A percentile compares a stretch with the other conserved stretches of the same genome.
These are phyloP conservation scores for Heritiera fomes DNA, from an alignment of 345 rosid genomes.

Conservation along the genomic window DNA sequence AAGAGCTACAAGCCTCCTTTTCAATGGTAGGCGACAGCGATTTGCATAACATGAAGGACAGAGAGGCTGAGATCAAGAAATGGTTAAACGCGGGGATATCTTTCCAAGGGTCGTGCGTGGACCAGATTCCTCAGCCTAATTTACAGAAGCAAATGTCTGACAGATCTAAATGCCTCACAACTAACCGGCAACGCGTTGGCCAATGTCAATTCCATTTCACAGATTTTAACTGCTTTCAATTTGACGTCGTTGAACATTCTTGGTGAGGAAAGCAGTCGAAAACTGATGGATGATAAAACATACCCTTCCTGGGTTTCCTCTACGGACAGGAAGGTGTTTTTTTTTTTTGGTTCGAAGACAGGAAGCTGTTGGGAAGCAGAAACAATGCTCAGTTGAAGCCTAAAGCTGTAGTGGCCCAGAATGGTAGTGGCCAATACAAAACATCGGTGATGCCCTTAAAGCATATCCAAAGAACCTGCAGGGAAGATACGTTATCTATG, in stretches of 20 bases:
- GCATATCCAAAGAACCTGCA: conserved; percentile 27
- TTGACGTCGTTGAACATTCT: background rate
- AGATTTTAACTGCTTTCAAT: conserved; percentile 32
- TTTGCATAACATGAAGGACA: conserved; percentile 28
- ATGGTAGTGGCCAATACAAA: conserved; percentile 50
- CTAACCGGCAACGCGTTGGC: conserved; percentile 53
- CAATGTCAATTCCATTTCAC: conserved; percentile 35
- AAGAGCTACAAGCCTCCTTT: conserved; percentile 44
- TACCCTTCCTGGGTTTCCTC: conserved; percentile 43
- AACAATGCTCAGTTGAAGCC: conserved; percentile 28
- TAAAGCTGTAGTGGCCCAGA: conserved; percentile 48
- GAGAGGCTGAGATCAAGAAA: conserved; percentile 37
- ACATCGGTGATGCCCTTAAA: conserved; percentile 38
- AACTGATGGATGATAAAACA: background rate
- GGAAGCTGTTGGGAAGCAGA: conserved; percentile 34
- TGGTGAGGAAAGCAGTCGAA: conserved; percentile 20
- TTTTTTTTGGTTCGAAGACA: conserved; percentile 16
- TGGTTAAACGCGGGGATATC: conserved; percentile 54
- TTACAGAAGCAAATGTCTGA: conserved; percentile 18
- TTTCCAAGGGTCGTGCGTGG: conserved; percentile 43
- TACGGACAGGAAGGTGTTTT: conserved; percentile 38
- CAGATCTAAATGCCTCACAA: conserved; percentile 35
- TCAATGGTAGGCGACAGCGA: conserved; percentile 37
- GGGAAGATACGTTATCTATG: conserved; percentile 57
- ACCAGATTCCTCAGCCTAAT: conserved; percentile 30